Evolutionary conservation across 306 rosid species (phyloP).

Genomic region (Cucurbita moschata): DNA sequence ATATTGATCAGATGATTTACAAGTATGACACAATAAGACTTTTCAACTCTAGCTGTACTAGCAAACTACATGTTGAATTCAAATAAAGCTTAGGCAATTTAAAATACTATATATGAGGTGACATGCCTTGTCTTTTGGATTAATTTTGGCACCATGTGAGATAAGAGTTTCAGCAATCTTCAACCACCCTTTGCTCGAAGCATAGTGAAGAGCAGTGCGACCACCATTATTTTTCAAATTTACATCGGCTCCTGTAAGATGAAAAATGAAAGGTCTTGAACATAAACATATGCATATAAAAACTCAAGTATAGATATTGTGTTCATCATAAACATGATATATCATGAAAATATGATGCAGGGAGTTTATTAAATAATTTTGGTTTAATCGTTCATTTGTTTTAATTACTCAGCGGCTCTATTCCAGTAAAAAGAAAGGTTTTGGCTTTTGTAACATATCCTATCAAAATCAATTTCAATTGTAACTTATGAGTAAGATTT

Average conservation of each 20-base stretch:
- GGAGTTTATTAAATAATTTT: not conserved
- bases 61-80: not conserved
- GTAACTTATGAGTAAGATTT: no score
- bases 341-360: not conserved
- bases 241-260: conserved; percentile 59
- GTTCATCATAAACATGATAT: not conserved
- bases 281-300: not conserved
- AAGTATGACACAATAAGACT: not conserved
- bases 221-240: conserved; percentile 63
- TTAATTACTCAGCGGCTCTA: not conserved
- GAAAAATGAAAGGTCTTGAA: not conserved
- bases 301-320: not conserved
- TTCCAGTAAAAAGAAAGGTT: not conserved
- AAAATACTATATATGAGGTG: conserved; percentile 6
- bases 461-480: no score
- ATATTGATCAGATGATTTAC: not conserved
- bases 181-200: conserved; percentile 79
- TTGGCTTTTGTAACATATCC: not conserved
- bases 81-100: not conserved
- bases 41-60: not conserved
- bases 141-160: conserved; percentile 59
- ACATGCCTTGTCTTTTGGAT: conserved; percentile 66
- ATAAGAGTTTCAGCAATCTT: conserved; percentile 62
- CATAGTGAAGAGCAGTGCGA: conserved; percentile 87
- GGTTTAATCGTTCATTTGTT: not conserved